Conservation (phyloP, 2,329 filamentous ascomycete species). For the Fusarium succisae region DNA sequence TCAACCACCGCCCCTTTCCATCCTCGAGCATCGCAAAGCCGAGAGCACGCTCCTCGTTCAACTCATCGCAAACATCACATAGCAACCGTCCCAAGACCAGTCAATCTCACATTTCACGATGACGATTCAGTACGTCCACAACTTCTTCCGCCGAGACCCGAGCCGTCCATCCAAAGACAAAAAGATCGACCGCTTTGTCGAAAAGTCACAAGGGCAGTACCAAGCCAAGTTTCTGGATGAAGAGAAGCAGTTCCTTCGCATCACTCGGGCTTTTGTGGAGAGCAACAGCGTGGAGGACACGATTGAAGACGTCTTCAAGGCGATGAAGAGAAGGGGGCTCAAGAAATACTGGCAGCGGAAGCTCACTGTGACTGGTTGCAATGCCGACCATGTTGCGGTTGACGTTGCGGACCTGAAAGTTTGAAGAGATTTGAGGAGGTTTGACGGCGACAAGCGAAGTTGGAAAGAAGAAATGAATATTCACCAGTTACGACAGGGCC, state of each 20-base stretch:
- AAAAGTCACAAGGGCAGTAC: background rate
- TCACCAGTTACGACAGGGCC: fast-evolving
- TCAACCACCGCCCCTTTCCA: background rate
- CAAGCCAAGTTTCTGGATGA: background rate
- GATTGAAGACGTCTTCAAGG: background rate
- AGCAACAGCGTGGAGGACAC: background rate
- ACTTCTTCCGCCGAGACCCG: background rate
- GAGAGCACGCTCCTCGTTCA: background rate
- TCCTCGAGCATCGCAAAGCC: too few relatives aligned
- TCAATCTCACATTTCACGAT: background rate
- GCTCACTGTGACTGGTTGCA: background rate
- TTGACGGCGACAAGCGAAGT: background rate
- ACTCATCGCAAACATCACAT: background rate
- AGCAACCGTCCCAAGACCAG: fast-evolving
- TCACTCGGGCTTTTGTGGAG: background rate
- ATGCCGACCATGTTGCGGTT: background rate
- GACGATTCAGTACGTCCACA: background rate
- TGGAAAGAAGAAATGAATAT: background rate
- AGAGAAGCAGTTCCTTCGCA: background rate
- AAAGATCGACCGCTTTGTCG: background rate
- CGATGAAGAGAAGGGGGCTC: background rate
- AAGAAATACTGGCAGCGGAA: background rate
- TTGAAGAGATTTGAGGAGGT: background rate
- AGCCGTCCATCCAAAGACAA: background rate
- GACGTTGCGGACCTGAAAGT: background rate